A percentile compares a stretch with the other conserved stretches of the same genome.
Conservation (phyloP, 768 basidiomycete species). For the Termitomyces sp. region DNA sequence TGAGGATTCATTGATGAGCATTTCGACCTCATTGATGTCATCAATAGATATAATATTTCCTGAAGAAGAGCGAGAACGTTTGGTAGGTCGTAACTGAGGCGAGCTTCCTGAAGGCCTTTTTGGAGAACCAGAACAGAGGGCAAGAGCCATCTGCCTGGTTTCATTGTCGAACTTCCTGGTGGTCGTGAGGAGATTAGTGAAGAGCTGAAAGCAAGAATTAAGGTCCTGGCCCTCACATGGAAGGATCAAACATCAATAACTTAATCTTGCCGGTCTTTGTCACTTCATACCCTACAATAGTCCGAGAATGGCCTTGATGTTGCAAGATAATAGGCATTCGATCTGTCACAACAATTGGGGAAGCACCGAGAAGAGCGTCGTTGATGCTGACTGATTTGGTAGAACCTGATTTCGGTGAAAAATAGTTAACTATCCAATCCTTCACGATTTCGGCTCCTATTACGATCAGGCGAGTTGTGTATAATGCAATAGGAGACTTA, state of each 20-base stretch:
- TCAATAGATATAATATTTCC: conserved; percentile 15
- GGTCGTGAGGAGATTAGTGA: neutral
- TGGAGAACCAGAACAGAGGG: neutral
- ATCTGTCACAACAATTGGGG: conserved; percentile 49
- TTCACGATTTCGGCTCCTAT: conserved; percentile 42
- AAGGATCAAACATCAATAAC: conserved; percentile 77
- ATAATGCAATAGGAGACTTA: conserved; percentile 12
- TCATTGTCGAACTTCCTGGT: conserved; percentile 6
- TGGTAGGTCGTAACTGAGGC: conserved; percentile 11
- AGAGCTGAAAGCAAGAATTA: neutral
- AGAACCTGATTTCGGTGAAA: conserved; percentile 28
- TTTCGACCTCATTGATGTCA: conserved; percentile 22
- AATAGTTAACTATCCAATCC: conserved; percentile 77
- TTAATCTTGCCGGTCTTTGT: conserved; percentile 49
- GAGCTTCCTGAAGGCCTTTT: conserved; percentile 3
- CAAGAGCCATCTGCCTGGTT: conserved; percentile 7
- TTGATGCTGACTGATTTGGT: conserved; percentile 33
- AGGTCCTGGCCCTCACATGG: conserved; percentile 34
- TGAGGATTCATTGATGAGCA: neutral
- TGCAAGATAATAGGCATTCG: conserved; percentile 83
- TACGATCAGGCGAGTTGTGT: neutral
- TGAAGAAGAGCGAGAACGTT: conserved; percentile 17
- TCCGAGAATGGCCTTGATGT: conserved; percentile 81
- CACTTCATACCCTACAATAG: conserved; percentile 80
- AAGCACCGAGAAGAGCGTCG: conserved; percentile 44